Evolutionary conservation across 768 basidiomycete genomes (phyloP), one percentile per base, ranked within the genome.

Genomic region (Agrocybe praecox): DNA sequence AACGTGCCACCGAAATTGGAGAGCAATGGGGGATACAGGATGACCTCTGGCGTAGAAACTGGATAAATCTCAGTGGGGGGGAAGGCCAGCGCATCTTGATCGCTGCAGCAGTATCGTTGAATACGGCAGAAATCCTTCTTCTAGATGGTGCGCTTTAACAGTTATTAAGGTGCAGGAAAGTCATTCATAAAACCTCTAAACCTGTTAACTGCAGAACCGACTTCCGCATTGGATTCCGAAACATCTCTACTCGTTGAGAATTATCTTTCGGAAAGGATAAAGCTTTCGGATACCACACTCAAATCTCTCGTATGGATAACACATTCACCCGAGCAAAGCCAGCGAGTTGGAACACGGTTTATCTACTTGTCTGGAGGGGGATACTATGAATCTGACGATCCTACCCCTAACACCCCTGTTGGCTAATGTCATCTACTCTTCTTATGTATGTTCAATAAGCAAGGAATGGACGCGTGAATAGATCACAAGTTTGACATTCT

Each of bases 271-370:
- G 67, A 76, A 8, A 79, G 86, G 53, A 68, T 94, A 33, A 79
- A 68, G 40, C 75, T 78, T 1, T 53, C 71, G 9, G 72, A 81
- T 36, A 75, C 80, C 19, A 72, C 74, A 32, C 70, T 92, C 51
- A 90, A 90, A 67, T 89, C 92, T 0, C 72, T 93, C 40, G 67
- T 95, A 3, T 95, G 93, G 93, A 92, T 95, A 57, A 95, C 94
- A 0, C 93, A 94, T 68, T 91, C 90, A 0, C 84, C 86, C 2
- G 89, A 92, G 59, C 93, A 94, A 69, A 89, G 85, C 5, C 73
- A 80, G 60, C 77, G 91, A 52, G 83, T 90, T 36, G 93, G 91
- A 14, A 91, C 84, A 1, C 76, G 89, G 58, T 89, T 86, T 62
- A 67, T 90, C 21, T 76, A 79, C 21, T 68, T 85, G 44, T 72